Base-by-base conservation (phyloP, 2,329 filamentous ascomycete species). In the Magnaporthiopsis rhizophila region DNA sequence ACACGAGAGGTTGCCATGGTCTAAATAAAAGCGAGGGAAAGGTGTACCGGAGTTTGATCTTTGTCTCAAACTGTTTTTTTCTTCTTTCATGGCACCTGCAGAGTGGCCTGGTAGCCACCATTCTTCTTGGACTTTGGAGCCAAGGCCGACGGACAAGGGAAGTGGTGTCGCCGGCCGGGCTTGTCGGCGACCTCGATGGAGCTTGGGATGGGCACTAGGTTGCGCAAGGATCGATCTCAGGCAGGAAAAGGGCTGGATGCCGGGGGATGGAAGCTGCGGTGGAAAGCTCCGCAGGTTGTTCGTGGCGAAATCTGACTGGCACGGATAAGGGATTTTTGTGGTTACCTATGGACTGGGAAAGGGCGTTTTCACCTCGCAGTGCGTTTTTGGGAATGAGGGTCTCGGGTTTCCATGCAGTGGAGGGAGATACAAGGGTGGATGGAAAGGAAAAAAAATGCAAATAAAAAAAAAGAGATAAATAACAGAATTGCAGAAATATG, bases 171-270 rank as follows among this genome's bases (percentile, higher is more conserved):
- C 38, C 15, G 38, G 38, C 3, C 13, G 38, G 13, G 13, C 13
- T 13, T 45, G 38, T 45, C 13, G 13, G 15, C 15, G 38, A 15
- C 38, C 38, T 45, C 11, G 15, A 45, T 45, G 38, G 38, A 45
- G 38, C 38, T 32, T 38, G 36, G 59, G 36, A 60, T 60, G 59
- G 59, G 21, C 36, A 24, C 30, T 60, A 34, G 59, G 59, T 13
- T 60, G 59, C 38, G 59, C 13, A 45, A 45, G 38, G 9, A 8
- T 36, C 30, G 34, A 13, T 13, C 11, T 59, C 58, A 34, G 28
- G 36, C 34, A 36, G 36, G 30, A 18, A 59, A 18, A 36, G 18
- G 26, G 18, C 28, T 59, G 34, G 11, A 36, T 36, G 13, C 38
- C 11, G 11, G 38, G 38, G 3, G 13, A 18, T 45, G 38, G 15